Evolutionary conservation across 345 rosid genomes (phyloP), one percentile per base, ranked within the genome.

Genomic region (Eucalyptus leucophloia): DNA sequence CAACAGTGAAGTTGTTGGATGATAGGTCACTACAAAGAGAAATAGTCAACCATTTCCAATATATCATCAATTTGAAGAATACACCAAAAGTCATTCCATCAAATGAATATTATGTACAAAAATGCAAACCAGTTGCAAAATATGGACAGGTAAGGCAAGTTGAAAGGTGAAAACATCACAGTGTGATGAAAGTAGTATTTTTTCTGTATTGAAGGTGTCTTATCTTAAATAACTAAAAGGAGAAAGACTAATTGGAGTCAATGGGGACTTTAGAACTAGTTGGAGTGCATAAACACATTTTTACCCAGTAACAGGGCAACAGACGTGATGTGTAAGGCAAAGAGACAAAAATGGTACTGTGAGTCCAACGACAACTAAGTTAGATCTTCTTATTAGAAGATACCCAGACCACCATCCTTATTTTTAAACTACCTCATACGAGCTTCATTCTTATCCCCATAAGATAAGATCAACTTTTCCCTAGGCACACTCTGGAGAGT

Each of bases 21-120:
- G 94, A 92, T 65, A 93, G 89, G 69, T 92, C 94, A 54, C 95
- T 94, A 91, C 88, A 80, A 8, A 69, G 51, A 12, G 42, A 87
- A 50, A 67, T 42, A 49, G 32, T 28, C 24, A 8, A 11, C n/a
- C 30, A 3, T 67, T 67, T 14, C 23, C 80, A 67, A 32, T n/a
- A 32, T 67, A 7, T 67, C 80, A 67, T 67, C 80, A 16, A 67
- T 32, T 32, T 32, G 40, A 67, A 67, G 2, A n/a, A 67, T 8
- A 67, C 12, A 32, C 2, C 37, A 12, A 69, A 32, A 69, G 42
- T 9, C 80, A 69, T 32, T 32, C 21, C 80, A 32, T 69, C 80
- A 69, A 8, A 69, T 69, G 80, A 8, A 8, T 8, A 69, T 32
- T 69, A 69, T 69, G 24, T 69, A 17, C 4, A 32, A 32, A 69